Evolutionary conservation across 331 rosid genomes (phyloP).

Genomic region (Malus hybrid): DNA sequence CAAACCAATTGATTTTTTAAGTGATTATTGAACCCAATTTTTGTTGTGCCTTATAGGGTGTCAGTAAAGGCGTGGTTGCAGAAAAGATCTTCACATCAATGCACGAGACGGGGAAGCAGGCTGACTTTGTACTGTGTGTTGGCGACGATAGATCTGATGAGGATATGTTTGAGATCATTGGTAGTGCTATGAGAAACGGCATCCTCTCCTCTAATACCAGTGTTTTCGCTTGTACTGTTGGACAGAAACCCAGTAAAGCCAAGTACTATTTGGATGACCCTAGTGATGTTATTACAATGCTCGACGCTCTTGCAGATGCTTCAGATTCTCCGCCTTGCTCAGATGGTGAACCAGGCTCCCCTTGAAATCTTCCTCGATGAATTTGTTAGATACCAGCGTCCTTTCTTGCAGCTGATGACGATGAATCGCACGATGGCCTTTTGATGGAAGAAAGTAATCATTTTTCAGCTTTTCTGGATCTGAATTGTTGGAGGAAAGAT

Average conservation of each 20-base stretch:
- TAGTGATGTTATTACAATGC: constrained; percentile 35
- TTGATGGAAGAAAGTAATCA: neutral
- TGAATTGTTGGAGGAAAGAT: neutral
- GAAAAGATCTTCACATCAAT: constrained; percentile 40
- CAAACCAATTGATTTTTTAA: neutral
- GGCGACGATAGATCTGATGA: constrained; percentile 54
- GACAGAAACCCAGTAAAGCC: constrained; percentile 58
- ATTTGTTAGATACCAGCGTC: neutral
- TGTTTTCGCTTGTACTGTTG: constrained; percentile 47
- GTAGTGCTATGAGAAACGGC: constrained; percentile 22
- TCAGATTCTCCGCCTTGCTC: constrained; percentile 30
- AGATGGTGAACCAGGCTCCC: constrained; percentile 17
- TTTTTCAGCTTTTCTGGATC: constrained; percentile 3
- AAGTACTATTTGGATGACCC: constrained; percentile 51
- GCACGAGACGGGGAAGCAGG: constrained; percentile 35
- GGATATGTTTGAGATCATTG: constrained; percentile 44
- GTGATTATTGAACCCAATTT: constrained; percentile 8
- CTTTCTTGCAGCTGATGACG: neutral
- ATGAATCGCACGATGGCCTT: constrained; percentile 5
- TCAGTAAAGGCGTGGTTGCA: constrained; percentile 48
- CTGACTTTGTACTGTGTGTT: constrained; percentile 41
- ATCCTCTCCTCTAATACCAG: constrained; percentile 27
- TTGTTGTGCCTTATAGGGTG: constrained; percentile 24
- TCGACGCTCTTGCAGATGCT: constrained; percentile 47
- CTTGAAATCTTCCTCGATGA: constrained; percentile 14